Evolutionary conservation across 1,284 basidiomycete species (phyloP), one percentile per base, ranked within the genome.

Genomic region (Takashimella tepidaria): DNA sequence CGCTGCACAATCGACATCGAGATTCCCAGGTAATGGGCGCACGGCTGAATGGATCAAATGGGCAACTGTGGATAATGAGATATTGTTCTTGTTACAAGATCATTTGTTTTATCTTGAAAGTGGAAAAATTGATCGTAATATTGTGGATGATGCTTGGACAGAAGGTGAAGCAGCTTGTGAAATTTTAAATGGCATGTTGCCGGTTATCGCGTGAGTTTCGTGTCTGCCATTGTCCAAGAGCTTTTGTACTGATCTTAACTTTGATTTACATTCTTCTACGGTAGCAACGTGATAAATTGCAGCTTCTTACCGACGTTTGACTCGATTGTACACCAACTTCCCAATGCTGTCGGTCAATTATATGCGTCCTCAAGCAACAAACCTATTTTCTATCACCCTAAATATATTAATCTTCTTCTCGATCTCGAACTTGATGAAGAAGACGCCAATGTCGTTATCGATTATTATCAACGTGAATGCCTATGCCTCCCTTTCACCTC

Each of bases 401-500:
- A 61, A 47, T 74, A 68, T 56, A 74, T 75, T 45, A 62, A 71
- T 4, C 64, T 78, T 2, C 66, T 78, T 8, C 63, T 78, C 54
- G 64, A 69, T 2, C 69, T 77, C 45, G 63, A 75, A 55, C 62
- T 79, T 3, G 70, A 76, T 49, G 73, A 77, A 53, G 62, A 69
- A 12, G 69, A 75, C 31, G 75, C 76, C 6, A 57, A 64, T 2
- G 54, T 69, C 8, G 70, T 80, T 6, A 70, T 81, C 56, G 76
- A 79, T 48, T 77, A 76, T 58, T 78, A 76, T 58, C 65, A 77
- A 40, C 60, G 64, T 11, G 75, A 77, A 51, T 73, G 72, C 6
- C 66, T 79, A 2, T 79, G 78, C 57, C 61, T 77, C 5, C 79
- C 79, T 0, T 73, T 76, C 27, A 74, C 75, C 10, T 62, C 70